Evolutionary conservation across 2,329 filamentous ascomycete genomes (phyloP), one percentile per base, ranked within the genome.

Genomic region (Cercospora sojina): DNA sequence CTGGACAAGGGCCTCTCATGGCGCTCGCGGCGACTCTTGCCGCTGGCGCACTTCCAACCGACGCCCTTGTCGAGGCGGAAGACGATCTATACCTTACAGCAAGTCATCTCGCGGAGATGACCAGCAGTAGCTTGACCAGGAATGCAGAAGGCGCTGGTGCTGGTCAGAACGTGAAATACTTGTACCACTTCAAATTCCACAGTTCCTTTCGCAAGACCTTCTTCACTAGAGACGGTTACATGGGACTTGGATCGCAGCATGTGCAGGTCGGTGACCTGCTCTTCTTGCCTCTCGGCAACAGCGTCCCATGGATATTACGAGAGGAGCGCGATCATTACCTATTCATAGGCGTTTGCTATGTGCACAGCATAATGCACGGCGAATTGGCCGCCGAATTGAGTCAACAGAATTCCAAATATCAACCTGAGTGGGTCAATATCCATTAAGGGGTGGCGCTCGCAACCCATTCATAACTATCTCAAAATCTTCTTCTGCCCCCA

Each of bases 401-500:
- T 51, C 12, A 20, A 25, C 18, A 51, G 18, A 7, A 8, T 51
- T 5, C 18, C 47, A 51, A 12, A 51, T 13, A 51, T 7, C 12
- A 49, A 23, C 20, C 3, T 13, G 10, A 25, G 47, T 51, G 47
- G 47, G 20, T 51, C 20, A 23, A 51, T 6, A 27, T 51, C 12
- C 20, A 16, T 49, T 49, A 9, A 49, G 1, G 2, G 10, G 3
- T 4, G 18, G 43, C 43, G 43, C 47, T 51, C 20, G 35, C 35
- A 41, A n/a, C 6, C 16, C 2, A 8, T 27, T 25, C 12, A 12
- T 25, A 6, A 3, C 12, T 25, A 13, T 23, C 12, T 49, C 18
- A 18, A 47, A 20, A 10, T 65, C 8, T 58, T 32, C 59, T 58
- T 68, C 56, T 69, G 67, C 71, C 68, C 73, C 72, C 71, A 72